phyloP scores from a whole-genome alignment of 257 asterid genomes.

The Linderniella brevidens region DNA sequence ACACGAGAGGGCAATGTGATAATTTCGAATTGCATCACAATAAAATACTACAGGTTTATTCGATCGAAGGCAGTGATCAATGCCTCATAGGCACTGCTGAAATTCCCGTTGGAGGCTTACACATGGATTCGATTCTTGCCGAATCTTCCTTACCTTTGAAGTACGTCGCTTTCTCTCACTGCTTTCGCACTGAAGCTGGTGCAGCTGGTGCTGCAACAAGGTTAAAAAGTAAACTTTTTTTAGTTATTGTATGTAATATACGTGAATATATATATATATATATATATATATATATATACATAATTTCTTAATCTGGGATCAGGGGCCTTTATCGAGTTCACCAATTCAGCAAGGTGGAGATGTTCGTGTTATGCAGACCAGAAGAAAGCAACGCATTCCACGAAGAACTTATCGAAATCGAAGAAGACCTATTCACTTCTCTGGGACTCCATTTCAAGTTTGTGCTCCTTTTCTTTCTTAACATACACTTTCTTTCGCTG shows the following conservation, averaged over 20 bases:
- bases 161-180: conserved; percentile 91
- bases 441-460: conserved; percentile 90
- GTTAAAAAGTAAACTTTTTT: conserved; percentile 14
- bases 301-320: conserved; percentile 1
- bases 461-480: conserved; percentile 6
- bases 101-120: conserved; percentile 94
- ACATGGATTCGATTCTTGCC: conserved; percentile 81
- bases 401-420: conserved; percentile 62
- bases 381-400: conserved; percentile 73
- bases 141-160: conserved; percentile 70
- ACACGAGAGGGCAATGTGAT: too few species aligned
- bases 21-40: neutral
- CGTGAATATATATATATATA: neutral
- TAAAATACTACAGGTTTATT: conserved; percentile 58
- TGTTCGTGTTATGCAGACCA: conserved; percentile 81
- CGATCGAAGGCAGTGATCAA: conserved; percentile 83
- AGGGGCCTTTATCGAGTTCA: conserved; percentile 97
- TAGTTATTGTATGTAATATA: neutral
- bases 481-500: too few species aligned
- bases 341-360: conserved; percentile 98
- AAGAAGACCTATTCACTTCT: conserved; percentile 68
- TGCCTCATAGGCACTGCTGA: conserved; percentile 98
- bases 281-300: neutral
- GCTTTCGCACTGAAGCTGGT: conserved; percentile 98
- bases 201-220: conserved; percentile 93